phyloP scores from a whole-genome alignment of 306 rosid species.

The Vigna unguiculata region DNA sequence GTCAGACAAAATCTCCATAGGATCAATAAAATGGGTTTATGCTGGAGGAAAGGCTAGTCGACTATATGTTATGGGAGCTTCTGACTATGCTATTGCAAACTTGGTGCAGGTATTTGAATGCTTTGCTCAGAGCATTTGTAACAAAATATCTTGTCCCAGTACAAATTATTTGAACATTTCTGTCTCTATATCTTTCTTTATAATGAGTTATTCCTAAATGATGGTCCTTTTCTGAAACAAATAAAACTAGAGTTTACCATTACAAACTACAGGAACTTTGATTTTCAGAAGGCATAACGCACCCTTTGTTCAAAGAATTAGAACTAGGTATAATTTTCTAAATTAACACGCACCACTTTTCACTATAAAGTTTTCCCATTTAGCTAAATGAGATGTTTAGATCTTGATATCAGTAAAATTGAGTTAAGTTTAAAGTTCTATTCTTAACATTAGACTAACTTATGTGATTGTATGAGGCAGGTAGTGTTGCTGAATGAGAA shows the following conservation, averaged over 20 bases:
- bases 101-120: slow-evolving; percentile 67
- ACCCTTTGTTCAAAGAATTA: not conserved
- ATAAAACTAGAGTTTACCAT: not conserved
- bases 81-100: slow-evolving; percentile 63
- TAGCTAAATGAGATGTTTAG: slow-evolving; percentile 13
- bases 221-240: not conserved
- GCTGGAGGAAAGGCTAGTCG: slow-evolving; percentile 90
- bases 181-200: slow-evolving; percentile 6
- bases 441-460: no score
- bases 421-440: no score
- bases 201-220: slow-evolving; percentile 15
- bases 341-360: not conserved
- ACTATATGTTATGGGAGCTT: slow-evolving; percentile 73
- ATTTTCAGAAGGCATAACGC: slow-evolving; percentile 25
- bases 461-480: slow-evolving; percentile 52
- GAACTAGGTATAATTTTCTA: slow-evolving; percentile 18
- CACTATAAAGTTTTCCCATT: slow-evolving; percentile 22
- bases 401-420: no score
- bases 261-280: slow-evolving; percentile 2
- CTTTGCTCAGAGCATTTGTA: slow-evolving; percentile 26
- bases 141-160: slow-evolving; percentile 9
- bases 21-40: slow-evolving; percentile 73
- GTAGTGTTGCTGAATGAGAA: slow-evolving; percentile 80
- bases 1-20: slow-evolving; percentile 75
- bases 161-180: slow-evolving; percentile 6